These are phyloP conservation scores for Prunus padus DNA, from an alignment of 306 rosid species.

Conservation along the genomic window DNA sequence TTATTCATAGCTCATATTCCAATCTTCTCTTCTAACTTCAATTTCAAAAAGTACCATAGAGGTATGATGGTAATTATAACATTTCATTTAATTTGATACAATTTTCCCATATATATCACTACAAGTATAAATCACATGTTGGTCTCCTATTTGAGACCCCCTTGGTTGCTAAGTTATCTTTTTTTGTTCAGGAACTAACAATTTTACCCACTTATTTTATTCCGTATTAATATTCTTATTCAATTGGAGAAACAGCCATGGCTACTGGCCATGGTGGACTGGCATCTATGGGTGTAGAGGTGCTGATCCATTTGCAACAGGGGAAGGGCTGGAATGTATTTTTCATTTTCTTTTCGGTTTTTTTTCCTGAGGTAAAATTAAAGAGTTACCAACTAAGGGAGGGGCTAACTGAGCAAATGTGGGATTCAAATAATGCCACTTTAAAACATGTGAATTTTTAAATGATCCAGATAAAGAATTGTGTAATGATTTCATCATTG, in stretches of 20 bases:
- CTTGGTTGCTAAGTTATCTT: too few species aligned
- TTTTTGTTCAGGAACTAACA: too few species aligned
- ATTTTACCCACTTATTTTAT: too few species aligned
- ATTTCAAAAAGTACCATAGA: neutral
- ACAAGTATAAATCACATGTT: too few species aligned
- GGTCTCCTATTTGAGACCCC: too few species aligned
- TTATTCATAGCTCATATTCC: neutral
- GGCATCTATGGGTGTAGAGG: neutral
- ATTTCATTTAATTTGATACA: too few species aligned
- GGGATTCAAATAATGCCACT: neutral
- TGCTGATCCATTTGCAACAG: neutral
- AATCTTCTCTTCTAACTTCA: neutral
- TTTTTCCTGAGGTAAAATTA: too few species aligned
- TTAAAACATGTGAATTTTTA: neutral
- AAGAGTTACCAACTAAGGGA: neutral
- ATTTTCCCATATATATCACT: too few species aligned
- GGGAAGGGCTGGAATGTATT: neutral
- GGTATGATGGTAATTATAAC: neutral
- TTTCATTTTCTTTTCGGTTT: too few species aligned
- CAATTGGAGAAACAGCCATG: neutral
- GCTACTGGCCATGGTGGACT: neutral
- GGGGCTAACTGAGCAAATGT: neutral
- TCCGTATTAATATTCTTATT: too few species aligned
- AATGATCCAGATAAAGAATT: neutral
- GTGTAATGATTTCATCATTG: neutral